Base-by-base conservation (phyloP, 768 basidiomycete genomes). In the Boletus tylopilopsis region DNA sequence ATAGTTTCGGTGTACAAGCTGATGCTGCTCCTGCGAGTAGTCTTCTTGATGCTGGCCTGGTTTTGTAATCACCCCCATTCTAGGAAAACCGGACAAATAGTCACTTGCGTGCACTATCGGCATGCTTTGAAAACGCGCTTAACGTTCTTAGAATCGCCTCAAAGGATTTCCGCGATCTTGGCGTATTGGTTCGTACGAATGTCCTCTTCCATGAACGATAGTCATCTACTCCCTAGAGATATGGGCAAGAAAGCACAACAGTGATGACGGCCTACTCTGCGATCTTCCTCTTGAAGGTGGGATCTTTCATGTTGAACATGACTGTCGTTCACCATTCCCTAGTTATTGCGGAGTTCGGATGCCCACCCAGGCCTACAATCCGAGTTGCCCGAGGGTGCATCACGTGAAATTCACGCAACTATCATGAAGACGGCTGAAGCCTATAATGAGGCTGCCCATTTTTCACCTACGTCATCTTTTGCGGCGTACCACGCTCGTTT, bases 241-340 rank as follows among this genome's bases (percentile, higher is more conserved):
- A 92, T 58, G 80, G 85, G 8, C 90, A 92, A 71, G 90, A 92
- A 63, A 85, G 87, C 5, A 81, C 90, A 52, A 84, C 85, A 8
- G 80, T 87, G 39, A 92, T 92, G 90, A 87, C 86, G 18, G 90
- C 88, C 22, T 92, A 92, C 60, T 81, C 86, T 40, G 89, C 90
- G 18, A 81, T 92, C 32, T 85, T 90, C 62, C 69, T 93, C 54
- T 71, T 92, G 56, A 84, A 77, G 76, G 90, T 87, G 62, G 45
- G 47, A 21, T 23, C 11, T 68, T 57, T n/a, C 29, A 19, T 8
- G n/a, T 29, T 29, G 29, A 35, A 23, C 21, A 11, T 42, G 27
- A 22, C 33, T 3, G 25, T 24, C n/a, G 25, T 46, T 59, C 42
- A 58, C 24, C 37, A 32, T 18, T 45, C 16, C 18, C 33, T 43